Base-by-base conservation (phyloP, 2,329 filamentous ascomycete species). In the Apiospora saccharicola region DNA sequence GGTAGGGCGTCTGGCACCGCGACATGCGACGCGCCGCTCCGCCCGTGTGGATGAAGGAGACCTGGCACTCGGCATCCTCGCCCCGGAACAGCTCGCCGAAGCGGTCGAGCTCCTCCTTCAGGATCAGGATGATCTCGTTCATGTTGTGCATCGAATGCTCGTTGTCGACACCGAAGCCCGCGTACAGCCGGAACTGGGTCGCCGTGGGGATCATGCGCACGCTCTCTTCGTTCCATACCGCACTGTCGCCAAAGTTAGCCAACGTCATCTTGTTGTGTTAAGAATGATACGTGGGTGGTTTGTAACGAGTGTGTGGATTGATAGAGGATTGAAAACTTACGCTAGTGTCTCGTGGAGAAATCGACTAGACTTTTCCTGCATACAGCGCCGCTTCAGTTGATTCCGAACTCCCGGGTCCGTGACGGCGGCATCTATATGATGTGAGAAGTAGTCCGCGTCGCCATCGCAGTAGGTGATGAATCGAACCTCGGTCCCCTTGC, bases 321-420 rank as follows among this genome's bases (percentile, higher is more conserved):
- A 30, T 30, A 30, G 26, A 4, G 2, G 26, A 30, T 30, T 7
- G 19, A 10, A 10, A 3, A 64, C 57, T 64, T 64, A 64, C 6
- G 74, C 77, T 4, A 81, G 76, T 2, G 80, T 78, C 71, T 81
- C 79, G 64, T 81, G 73, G 22, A 79, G 72, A 67, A 81, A 80
- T 1, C 76, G 76, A 19, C 75, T 76, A 19, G 78, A 80, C 8
- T 70, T 70, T 43, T 80, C 76, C 0, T 69, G 13, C 13, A 78
- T 37, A 0, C 61, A 43, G 7, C 77, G 67, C 12, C 73, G 72
- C 69, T 77, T 79, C 8, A 80, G 73, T n/a, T 79, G 75, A 6
- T 72, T 75, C 2, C 69, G 70, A 3, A 78, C 49, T 0, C 73
- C 67, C 7, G 53, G 44, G 1, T 75, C n/a, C 1, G 34, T 30